These are phyloP conservation scores for Saccharomycopsis phalli DNA, from an alignment of 1,139 yeast genomes.

Conservation along the genomic window DNA sequence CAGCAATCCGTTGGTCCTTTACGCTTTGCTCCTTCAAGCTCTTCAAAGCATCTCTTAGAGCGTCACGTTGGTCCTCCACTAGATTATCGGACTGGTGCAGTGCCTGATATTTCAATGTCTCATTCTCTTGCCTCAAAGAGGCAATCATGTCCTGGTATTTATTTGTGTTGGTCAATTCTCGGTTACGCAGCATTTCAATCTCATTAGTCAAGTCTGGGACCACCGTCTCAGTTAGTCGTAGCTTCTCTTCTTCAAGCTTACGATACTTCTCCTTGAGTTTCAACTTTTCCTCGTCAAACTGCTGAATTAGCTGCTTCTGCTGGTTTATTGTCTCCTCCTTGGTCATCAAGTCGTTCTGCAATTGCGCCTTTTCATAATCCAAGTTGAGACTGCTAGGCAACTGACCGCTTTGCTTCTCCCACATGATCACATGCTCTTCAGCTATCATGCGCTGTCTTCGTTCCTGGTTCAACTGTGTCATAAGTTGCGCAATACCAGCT, in stretches of 20 bases:
- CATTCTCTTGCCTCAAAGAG: slow-evolving; percentile 25
- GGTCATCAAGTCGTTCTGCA: slow-evolving; percentile 37
- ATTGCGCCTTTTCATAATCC: slow-evolving; percentile 47
- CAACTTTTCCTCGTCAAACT: slow-evolving; percentile 25
- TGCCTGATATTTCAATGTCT: slow-evolving; percentile 23
- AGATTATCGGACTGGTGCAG: slow-evolving; percentile 23
- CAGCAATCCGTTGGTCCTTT: slow-evolving; percentile 29
- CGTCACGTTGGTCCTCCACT: slow-evolving; percentile 47
- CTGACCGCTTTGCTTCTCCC: slow-evolving; percentile 42
- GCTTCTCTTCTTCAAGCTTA: slow-evolving; percentile 35
- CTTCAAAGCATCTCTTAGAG: slow-evolving; percentile 43
- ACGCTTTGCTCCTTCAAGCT: slow-evolving; percentile 30
- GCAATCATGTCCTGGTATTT: slow-evolving; percentile 25
- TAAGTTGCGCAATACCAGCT: slow-evolving; percentile 40
- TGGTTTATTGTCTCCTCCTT: slow-evolving; percentile 40
- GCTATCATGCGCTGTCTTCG: slow-evolving; percentile 56
- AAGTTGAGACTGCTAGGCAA: slow-evolving; percentile 49
- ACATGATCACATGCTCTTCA: slow-evolving; percentile 55
- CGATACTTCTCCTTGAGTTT: slow-evolving; percentile 33
- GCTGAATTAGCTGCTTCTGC: slow-evolving; percentile 25
- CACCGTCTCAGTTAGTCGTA: slow-evolving; percentile 34
- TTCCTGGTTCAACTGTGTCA: slow-evolving; percentile 54
- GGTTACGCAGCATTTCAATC: slow-evolving; percentile 25
- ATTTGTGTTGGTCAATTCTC: slow-evolving; percentile 19
- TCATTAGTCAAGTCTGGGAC: slow-evolving; percentile 38